phyloP scores from a whole-genome alignment of 768 basidiomycete genomes.

The Leccinum boreale region DNA sequence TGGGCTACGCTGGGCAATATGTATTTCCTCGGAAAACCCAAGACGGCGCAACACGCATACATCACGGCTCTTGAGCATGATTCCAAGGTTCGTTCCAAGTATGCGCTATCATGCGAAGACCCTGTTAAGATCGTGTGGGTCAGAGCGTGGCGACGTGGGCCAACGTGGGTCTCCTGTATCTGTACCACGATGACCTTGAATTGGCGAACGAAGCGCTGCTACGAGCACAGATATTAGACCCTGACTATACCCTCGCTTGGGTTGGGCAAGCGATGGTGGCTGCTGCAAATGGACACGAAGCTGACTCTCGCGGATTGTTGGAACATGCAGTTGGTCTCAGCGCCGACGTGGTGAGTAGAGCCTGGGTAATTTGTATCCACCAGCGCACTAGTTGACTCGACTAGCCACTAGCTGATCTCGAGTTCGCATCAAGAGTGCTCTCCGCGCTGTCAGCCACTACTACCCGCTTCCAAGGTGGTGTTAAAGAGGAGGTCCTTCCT shows the following conservation, averaged over 20 bases:
- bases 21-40: slow-evolving; percentile 62
- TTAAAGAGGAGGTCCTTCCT: slow-evolving; percentile 54
- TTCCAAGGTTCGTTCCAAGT: slow-evolving; percentile 56
- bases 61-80: slow-evolving; percentile 86
- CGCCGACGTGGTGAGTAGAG: slow-evolving; percentile 48
- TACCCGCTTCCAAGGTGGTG: slow-evolving; percentile 16
- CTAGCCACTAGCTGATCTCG: slow-evolving; percentile 80
- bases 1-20: slow-evolving; percentile 85
- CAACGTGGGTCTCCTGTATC: slow-evolving; percentile 83
- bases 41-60: slow-evolving; percentile 87
- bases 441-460: slow-evolving; percentile 27
- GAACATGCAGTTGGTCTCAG: slow-evolving; percentile 68
- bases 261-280: slow-evolving; percentile 83
- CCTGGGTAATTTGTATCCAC: neutral
- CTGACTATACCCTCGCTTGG: slow-evolving; percentile 88
- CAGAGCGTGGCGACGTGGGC: slow-evolving; percentile 81
- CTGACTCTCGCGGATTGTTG: slow-evolving; percentile 65
- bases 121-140: neutral
- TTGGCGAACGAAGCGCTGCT: slow-evolving; percentile 84
- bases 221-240: slow-evolving; percentile 87
- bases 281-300: slow-evolving; percentile 49
- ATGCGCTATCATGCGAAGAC: neutral
- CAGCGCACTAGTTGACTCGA: slow-evolving; percentile 9
- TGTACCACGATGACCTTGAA: slow-evolving; percentile 73
- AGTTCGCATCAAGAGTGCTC: slow-evolving; percentile 65